Base-by-base conservation (phyloP, 139 green algal species). In the Coelastrella sp. region DNA sequence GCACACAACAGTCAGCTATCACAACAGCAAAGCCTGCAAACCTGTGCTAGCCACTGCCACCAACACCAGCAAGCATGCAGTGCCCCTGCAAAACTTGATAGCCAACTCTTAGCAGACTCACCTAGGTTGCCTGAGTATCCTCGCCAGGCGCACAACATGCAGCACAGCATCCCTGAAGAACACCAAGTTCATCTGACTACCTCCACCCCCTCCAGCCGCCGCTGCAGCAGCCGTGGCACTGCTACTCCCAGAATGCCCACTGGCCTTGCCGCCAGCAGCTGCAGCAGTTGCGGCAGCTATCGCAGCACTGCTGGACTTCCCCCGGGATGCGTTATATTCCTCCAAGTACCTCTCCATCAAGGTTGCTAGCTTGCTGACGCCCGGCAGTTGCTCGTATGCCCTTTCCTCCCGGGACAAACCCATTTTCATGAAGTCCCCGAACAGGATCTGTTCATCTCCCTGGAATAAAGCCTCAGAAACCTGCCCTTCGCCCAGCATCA, bases 131-230 rank as follows among this genome's bases (percentile, higher is more conserved):
- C 95, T 89, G 32, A 98, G 92, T 14, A 98, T 91, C 23, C 96
- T 90, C 4, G 92, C 88, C 22, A 97, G 93, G 23, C 95, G 90
- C 10, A 87, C 90, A 73, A 97, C 94, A 88, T 98, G 96, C 90
- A 96, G 73, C 47, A 98, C 91, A 4, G 97, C 96, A 90, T 98
- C 96, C 83, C 90, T 76, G 94, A 98, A 98, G 89, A 98, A 96
- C 57, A 98, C 96, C 32, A 97, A 92, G 4, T 94, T 82, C 85
- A 97, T 94, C 1, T 57, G 60, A 64, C 76, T 11, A 11, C 60
- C 61, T 17, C 76, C 77, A 2, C 6, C 74, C 23, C 59, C 22
- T 60, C 61, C 59, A 61, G 4, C 85, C 64, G 56, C 57, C 13
- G 65, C 73, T 54, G 73, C 58, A 86, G 80, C 22, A 19, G 32